These are phyloP conservation scores for Blechomonas ayalai DNA, from an alignment of 208 protist genomes.

Conservation along the genomic window DNA sequence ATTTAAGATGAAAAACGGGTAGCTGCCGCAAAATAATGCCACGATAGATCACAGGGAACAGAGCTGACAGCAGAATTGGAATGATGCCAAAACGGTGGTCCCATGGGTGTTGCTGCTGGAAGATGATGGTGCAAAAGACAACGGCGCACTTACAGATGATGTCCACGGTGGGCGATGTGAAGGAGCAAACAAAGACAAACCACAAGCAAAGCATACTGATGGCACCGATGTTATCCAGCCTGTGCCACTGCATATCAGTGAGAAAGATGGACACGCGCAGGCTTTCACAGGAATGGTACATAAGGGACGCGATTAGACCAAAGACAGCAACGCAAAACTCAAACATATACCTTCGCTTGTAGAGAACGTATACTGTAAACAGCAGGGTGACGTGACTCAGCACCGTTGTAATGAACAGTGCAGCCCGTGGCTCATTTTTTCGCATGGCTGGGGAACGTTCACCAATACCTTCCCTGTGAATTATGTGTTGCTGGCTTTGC, in stretches of 20 bases:
- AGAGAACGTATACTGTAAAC: conserved; percentile 29
- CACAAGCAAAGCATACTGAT: conserved; percentile 41
- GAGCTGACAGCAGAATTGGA: conserved; percentile 36
- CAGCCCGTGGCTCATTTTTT: conserved; percentile 9
- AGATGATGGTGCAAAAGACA: conserved; percentile 38
- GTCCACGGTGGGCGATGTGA: conserved; percentile 28
- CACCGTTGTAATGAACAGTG: conserved; percentile 54
- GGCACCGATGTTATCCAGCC: conserved; percentile 63
- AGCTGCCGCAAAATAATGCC: conserved; percentile 13
- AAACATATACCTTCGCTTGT: conserved; percentile 32
- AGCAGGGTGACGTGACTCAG: conserved; percentile 63
- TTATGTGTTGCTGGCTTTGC: too few species aligned
- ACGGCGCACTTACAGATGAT: conserved; percentile 37
- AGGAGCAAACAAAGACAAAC: conserved; percentile 29
- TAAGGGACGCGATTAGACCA: conserved; percentile 46
- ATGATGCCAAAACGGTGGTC: conserved; percentile 41
- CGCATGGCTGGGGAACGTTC: too few species aligned
- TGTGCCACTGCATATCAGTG: conserved; percentile 61
- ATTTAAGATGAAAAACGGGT: conserved; percentile 7
- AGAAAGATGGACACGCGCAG: conserved; percentile 44
- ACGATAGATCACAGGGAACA: conserved; percentile 43
- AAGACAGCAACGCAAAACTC: conserved; percentile 46
- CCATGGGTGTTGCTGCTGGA: conserved; percentile 67
- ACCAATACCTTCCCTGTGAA: too few species aligned
- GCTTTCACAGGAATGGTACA: conserved; percentile 68